Evolutionary conservation across 345 rosid genomes (phyloP), one percentile per base, ranked within the genome.

Genomic region (Moricandia moricandioides): DNA sequence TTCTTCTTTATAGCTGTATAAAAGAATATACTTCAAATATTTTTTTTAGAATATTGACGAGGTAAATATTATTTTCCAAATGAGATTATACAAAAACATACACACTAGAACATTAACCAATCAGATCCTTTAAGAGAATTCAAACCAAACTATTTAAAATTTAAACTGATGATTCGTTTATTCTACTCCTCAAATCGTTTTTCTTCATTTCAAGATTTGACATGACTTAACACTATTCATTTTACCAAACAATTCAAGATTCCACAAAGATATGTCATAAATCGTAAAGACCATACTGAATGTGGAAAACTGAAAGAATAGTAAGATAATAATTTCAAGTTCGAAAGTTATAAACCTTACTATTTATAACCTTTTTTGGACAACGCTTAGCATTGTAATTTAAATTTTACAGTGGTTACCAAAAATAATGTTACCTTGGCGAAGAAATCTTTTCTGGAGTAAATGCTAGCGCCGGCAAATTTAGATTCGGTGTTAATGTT

Each of bases 391-490:
- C 8, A 18, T 18, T 54, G 58, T 9, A 52, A 18, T 52, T 18
- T 18, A 54, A 55, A 27, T 11, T 6, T 45, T n/a, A 16, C 52
- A n/a, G 52, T 13, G 13, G 52, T 45, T n/a, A 13, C 17, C 17
- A 45, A n/a, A 5, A 45, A n/a, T 5, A 0, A 21, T 62, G 33
- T 9, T 65, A 79, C 82, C 75, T 79, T 83, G 56, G 82, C 63
- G 72, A 93, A 91, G 78, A 93, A 89, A 62, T 82, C 79, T 6
- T 54, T 70, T 81, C 80, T 86, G 7, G 86, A 72, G 26, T 85
- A 93, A 9, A 85, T 72, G 78, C 97, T 83, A 30, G 87, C 77
- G 9, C 97, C 97, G 0, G 92, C 89, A 58, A 56, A 89, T 47
- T 78, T 83, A 2, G 97, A 91, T 8, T 39, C 83, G 58, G 83